A percentile compares a stretch with the other conserved stretches of the same genome.
phyloP scores from a whole-genome alignment of 257 asterid species.

The Gentiana macrophylla region DNA sequence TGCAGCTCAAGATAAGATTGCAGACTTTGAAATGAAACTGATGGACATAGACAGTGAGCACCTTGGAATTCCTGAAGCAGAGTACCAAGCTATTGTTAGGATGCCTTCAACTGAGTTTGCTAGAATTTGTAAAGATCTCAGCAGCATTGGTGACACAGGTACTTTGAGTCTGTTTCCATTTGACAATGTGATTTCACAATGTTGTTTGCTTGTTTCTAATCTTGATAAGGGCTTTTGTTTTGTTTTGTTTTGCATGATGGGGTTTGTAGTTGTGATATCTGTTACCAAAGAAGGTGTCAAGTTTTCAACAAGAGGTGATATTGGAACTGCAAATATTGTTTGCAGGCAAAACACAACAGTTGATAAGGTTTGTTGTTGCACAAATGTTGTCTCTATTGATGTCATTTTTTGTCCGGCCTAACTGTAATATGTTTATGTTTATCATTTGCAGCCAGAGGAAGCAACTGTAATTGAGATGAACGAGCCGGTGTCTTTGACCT shows the following conservation, averaged over 20 bases:
- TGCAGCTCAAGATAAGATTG: conserved; percentile 34
- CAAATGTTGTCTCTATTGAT: not conserved
- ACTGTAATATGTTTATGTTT: not conserved
- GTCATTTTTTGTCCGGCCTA: not conserved
- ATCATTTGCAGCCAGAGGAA: conserved; percentile 57
- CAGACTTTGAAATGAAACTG: conserved; percentile 36
- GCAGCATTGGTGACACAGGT: conserved; percentile 36
- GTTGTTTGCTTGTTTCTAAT: not conserved
- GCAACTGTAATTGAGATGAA: conserved; percentile 77
- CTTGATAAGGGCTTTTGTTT: not conserved
- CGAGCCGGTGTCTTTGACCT: conserved; percentile 71
- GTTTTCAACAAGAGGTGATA: conserved; percentile 90
- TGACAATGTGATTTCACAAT: not conserved
- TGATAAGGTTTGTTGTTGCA: conserved; percentile 43
- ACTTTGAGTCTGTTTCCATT: not conserved
- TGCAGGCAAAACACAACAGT: conserved; percentile 88
- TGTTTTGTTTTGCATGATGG: not conserved
- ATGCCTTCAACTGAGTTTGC: conserved; percentile 42
- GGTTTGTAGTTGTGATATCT: conserved; percentile 66
- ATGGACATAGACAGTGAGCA: conserved; percentile 39
- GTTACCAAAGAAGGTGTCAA: conserved; percentile 96
- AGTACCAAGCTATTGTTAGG: conserved; percentile 32
- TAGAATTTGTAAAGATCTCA: conserved; percentile 32
- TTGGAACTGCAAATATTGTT: conserved; percentile 74
- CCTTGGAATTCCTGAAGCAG: conserved; percentile 34